Evolutionary conservation across 495 filamentous ascomycete genomes (phyloP), one percentile per base, ranked within the genome.

Genomic region (Geopyxis carbonaria): DNA sequence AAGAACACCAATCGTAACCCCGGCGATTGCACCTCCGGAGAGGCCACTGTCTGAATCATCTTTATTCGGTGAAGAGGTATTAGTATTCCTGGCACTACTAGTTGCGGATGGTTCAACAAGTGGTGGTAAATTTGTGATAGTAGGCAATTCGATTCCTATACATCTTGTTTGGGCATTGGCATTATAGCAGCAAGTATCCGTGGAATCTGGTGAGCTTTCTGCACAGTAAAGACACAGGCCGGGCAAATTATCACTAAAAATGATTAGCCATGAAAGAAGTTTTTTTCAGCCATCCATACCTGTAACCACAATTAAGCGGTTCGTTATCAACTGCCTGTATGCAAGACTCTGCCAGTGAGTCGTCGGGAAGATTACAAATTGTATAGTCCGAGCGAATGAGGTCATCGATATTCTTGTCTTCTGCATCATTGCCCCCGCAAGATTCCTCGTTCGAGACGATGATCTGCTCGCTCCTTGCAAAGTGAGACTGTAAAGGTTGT

Each of bases 331-430:
- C 67, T 38, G 75, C 91, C 28, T 67, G 62, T 25, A 95, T 73
- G 62, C 91, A 99, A 37, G 60, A 62, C 30, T 66, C 68, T 22
- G 68, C 75, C 20, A 99, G 65, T 4, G 91, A 78, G 36, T 80
- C 64, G 9, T 75, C 70, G 5, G 91, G 91, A 35, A 82, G 60
- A 8, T 85, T 69, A 59, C 91, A 99, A 47, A 82, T 78, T 7
- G 77, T 79, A 55, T 94, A 93, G 57, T 99, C 91, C 35, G 91
- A 81, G 45, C 83, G 73, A 50, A 95, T 85, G 53, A 91, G 77
- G 20, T 62, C 60, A 48, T 79, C 66, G 21, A 80, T 79, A 47
- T 78, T 67, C 38, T 58, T 56, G 20, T 62, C 60, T 48, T 79
- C 66, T 20, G 80, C 80, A 47, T 78, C 67, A 38, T 58, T 56